These are phyloP conservation scores for Lactarius akahatsu DNA, from an alignment of 768 basidiomycete genomes.

Conservation along the genomic window DNA sequence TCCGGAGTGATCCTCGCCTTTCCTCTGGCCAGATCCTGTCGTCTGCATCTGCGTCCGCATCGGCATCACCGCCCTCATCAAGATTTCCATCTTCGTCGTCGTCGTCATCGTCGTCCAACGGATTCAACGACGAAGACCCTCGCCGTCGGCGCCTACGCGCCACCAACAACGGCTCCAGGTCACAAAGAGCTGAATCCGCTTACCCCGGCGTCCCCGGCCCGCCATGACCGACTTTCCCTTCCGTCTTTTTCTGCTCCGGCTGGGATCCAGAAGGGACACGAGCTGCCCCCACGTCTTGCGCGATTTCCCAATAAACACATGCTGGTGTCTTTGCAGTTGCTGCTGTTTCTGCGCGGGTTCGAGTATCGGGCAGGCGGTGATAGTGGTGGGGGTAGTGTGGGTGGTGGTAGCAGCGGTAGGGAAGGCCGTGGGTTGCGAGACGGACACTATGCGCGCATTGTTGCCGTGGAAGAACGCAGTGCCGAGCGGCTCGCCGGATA, in stretches of 20 bases:
- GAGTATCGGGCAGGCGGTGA: background rate
- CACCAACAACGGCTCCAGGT: background rate
- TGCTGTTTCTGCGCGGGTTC: background rate
- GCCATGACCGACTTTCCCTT: background rate
- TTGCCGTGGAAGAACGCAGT: background rate
- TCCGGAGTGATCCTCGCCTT: conserved; percentile 10
- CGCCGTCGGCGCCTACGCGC: background rate
- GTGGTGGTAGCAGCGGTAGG: background rate
- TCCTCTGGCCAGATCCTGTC: conserved; percentile 14
- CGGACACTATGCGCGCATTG: background rate
- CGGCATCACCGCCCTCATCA: background rate
- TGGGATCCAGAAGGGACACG: conserved; percentile 5
- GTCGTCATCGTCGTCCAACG: background rate
- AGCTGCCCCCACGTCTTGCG: conserved; percentile 16
- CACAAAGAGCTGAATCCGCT: background rate
- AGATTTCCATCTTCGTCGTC: background rate
- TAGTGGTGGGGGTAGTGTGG: no score
- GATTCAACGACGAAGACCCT: background rate
- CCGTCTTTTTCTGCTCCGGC: background rate
- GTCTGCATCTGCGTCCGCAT: background rate
- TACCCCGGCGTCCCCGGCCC: background rate
- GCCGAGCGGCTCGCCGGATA: conserved; percentile 4
- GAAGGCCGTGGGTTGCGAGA: background rate
- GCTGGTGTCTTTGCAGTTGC: background rate
- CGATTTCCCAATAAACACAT: conserved; percentile 14